phyloP scores from a whole-genome alignment of 257 asterid genomes.

The Plectranthus barbatus region DNA sequence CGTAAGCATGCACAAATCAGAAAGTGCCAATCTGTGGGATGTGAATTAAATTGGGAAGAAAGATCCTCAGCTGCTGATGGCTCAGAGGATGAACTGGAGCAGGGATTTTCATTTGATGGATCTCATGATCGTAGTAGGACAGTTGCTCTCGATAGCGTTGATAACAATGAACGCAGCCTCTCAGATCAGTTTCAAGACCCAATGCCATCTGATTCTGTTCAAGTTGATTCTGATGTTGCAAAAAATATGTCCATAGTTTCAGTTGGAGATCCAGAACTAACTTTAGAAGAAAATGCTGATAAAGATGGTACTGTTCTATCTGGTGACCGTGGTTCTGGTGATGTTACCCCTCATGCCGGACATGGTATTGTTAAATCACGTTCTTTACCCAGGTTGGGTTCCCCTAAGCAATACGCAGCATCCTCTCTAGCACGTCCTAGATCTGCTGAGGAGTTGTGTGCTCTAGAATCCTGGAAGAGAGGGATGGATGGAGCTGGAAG shows the following conservation, averaged over 20 bases:
- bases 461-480: constrained; percentile 36
- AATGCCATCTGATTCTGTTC: constrained; percentile 48
- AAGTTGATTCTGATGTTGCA: constrained; percentile 37
- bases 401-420: constrained; percentile 24
- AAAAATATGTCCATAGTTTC: constrained; percentile 43
- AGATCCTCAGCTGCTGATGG: constrained; percentile 33
- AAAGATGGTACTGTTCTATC: constrained; percentile 33
- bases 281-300: constrained; percentile 37
- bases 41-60: constrained; percentile 53
- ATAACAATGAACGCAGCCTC: constrained; percentile 27
- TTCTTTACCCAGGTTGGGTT: constrained; percentile 61
- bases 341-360: constrained; percentile 26
- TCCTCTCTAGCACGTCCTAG: constrained; percentile 30
- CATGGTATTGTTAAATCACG: constrained; percentile 46
- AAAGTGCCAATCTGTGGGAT: constrained; percentile 69
- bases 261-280: constrained; percentile 38
- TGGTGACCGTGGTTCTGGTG: constrained; percentile 42
- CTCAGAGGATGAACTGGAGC: constrained; percentile 52
- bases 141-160: constrained; percentile 25
- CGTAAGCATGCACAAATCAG: constrained; percentile 25
- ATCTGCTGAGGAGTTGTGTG: constrained; percentile 64
- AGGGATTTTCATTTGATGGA: constrained; percentile 43
- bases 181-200: constrained; percentile 43
- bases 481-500: constrained; percentile 30
- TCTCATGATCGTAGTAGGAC: constrained; percentile 34